Base-by-base conservation (phyloP, 345 rosid genomes). In the Pugionium cornutum region DNA sequence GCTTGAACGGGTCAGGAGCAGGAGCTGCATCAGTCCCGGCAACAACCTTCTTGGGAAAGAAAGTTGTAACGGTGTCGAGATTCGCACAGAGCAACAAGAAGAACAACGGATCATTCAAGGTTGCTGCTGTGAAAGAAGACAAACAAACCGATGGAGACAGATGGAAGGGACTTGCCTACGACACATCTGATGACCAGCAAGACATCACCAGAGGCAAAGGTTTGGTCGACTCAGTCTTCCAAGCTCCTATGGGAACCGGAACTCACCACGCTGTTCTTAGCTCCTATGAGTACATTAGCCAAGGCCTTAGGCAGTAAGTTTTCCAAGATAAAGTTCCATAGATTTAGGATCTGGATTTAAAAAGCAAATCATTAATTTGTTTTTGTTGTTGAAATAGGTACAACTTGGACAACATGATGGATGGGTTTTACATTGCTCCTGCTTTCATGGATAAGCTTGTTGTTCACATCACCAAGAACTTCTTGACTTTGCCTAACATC, bases 371-470 rank as follows among this genome's bases (percentile, higher is more conserved):
- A 18, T 18, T 18, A 53, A 53, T 33, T 11, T 44, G 45, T 28
- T 4, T 32, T 72, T 26, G 28, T 44, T 73, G 6, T 50, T 51
- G 35, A 39, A 9, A 72, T 52, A 91, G 95, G 67, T 92, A 77
- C 77, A 58, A 83, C 78, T 61, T 88, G 73, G 99, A 94, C 82
- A 94, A 90, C 86, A 85, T 25, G 68, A 67, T 85, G 80, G 96
- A 80, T 58, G 99, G 96, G 18, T 80, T 77, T 18, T 94, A 90
- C 87, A 94, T 94, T 68, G 97, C 99, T 35, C 97, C 97, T 5
- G 88, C 91, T 65, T 94, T 94, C 84, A 86, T 94, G 99, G 99
- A 94, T 92, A 90, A 94, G 79, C 86, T 94, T 51, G 84, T 90
- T 59, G 97, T 94, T 68, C 99, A 90, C 84, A 75, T 94, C 81